A percentile compares a stretch with the other conserved stretches of the same genome.
These are phyloP conservation scores for Fagopyrum tataricum DNA, from an alignment of 148 eudicot genomes.

Conservation along the genomic window DNA sequence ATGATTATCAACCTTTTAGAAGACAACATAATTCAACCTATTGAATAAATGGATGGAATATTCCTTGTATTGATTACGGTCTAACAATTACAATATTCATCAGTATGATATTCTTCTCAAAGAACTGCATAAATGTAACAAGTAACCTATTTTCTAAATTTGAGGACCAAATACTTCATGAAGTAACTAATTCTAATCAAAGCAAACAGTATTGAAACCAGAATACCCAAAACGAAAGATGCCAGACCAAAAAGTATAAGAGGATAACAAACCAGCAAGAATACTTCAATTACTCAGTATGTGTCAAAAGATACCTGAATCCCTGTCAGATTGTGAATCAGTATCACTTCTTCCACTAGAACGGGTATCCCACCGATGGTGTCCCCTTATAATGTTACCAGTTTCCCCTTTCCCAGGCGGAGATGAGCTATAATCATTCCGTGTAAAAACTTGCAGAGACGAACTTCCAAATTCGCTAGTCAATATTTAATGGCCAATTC, in stretches of 20 bases:
- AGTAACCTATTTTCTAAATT: background rate
- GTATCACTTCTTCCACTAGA: conserved; percentile 74
- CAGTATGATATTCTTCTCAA: background rate
- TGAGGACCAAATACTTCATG: background rate
- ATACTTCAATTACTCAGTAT: background rate
- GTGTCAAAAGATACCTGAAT: conserved; percentile 52
- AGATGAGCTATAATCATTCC: conserved; percentile 65
- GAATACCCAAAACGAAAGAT: background rate
- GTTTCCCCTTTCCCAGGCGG: conserved; percentile 65
- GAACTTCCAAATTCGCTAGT: conserved; percentile 61
- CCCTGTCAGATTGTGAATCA: conserved; percentile 62
- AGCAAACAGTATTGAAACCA: background rate
- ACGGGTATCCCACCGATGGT: conserved; percentile 74
- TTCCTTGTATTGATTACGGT: background rate
- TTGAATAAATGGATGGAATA: background rate
- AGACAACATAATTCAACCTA: background rate
- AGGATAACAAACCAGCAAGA: background rate
- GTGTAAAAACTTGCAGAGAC: conserved; percentile 49
- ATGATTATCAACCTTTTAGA: background rate
- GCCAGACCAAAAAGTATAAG: background rate
- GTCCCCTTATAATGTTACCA: conserved; percentile 42
- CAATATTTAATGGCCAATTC: conserved; percentile 12
- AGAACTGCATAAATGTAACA: background rate
- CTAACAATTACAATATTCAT: background rate
- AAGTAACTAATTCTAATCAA: background rate